Evolutionary conservation across 768 basidiomycete species (phyloP), one percentile per base, ranked within the genome.

Genomic region (Lactifluus echinatus): DNA sequence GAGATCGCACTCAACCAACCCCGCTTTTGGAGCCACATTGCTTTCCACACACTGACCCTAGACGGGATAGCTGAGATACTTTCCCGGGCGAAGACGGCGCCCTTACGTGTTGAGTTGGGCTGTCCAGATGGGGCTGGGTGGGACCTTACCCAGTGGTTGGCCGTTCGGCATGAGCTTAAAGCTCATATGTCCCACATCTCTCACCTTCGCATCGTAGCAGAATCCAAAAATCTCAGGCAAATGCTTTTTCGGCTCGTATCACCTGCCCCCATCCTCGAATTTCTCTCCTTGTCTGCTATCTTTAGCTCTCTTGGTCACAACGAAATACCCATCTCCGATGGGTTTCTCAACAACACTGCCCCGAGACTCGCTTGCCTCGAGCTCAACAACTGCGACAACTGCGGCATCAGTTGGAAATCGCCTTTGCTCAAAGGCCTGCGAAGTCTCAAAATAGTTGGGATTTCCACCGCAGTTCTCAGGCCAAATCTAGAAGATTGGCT

Each of bases 1-100:
- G 51, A 61, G 8, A 50, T 57, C 15, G 60, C 60, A 21, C 52
- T 61, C 28, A n/a, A 34, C 10, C 34, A 53, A 19, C 56, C 51
- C 28, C 36, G 40, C 15, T 31, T 61, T 26, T 61, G 56, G 56
- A 50, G 50, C 26, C 34, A 48, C 24, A 21, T 61, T 34, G 19
- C 53, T 8, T 53, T 61, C 34, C 34, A 46, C 14, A 50, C 8
- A 8, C 8, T 56, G 15, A 53, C 34, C 1, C 5, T 29, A 10
- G 40, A 8, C 17, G 51, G 46, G 10, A 17, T 29, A 12, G 10
- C 21, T n/a, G 46, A 49, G 37, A 54, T 61, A 24, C 51, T 57
- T 10, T 7, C 40, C 3, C 60, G 56, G 21, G 45, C 60, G 2
- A 53, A 46, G 46, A 50, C 4, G 40, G 40, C 36, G 1, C 60